Base-by-base conservation (phyloP, 768 basidiomycete species). In the Gloeopeniophorella convolvens region DNA sequence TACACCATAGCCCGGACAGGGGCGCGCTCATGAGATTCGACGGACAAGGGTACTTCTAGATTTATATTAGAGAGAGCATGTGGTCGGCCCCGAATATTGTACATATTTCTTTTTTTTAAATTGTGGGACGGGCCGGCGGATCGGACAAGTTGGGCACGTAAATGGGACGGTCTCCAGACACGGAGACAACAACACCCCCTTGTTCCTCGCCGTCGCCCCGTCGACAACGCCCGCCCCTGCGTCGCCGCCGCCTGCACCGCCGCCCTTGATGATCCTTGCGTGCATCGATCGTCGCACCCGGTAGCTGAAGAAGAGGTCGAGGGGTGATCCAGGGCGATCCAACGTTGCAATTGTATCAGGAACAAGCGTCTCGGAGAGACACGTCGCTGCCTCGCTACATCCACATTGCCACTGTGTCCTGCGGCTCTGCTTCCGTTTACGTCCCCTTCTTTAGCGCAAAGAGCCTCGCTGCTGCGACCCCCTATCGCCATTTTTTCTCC, bases 1-100 rank as follows among this genome's bases (percentile, higher is more conserved):
- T 49, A 56, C 61, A 48, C 70, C 35, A 16, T 42, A 41, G 46
- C 45, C n/a, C n/a, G 42, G 23, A 30, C 13, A 10, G 21, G n/a
- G 15, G 13, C 24, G 24, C 5, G 18, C 28, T n/a, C 39, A 35
- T 52, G 50, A 44, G 52, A 47, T 37, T 45, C 31, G 51, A 53
- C 44, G 45, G 33, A 47, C 51, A 43, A 3, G 16, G 45, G 27
- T 24, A 28, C 35, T 46, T 31, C 46, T 48, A 48, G 47, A 54
- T 48, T 43, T 48, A 47, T 54, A 54, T 42, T 54, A 54, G 46
- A 50, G n/a, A 30, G 45, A 45, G 31, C 34, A 21, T 18, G 45
- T 15, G 35, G n/a, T n/a, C n/a, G n/a, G n/a, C n/a, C 35, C 16
- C 18, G 18, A 37, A 37, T 27, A 33, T 32, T 39, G 42, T n/a